phyloP scores from a whole-genome alignment of 257 asterid genomes.

The Nemophila menziesii region DNA sequence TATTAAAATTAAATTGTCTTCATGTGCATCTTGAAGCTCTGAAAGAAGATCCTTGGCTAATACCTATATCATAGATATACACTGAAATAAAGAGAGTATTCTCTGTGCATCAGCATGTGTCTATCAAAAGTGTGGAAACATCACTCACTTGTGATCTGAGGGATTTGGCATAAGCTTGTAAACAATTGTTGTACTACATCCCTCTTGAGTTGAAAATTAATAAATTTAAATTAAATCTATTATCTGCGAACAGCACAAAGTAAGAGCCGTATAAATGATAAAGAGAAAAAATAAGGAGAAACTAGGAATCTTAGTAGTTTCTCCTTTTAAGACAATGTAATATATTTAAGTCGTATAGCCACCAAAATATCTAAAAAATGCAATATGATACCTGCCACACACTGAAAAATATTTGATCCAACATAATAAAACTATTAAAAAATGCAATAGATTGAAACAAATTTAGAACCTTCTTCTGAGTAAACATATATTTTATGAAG shows the following conservation, averaged over 20 bases:
- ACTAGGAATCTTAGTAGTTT: slow-evolving; percentile 72
- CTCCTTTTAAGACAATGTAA: slow-evolving; percentile 95
- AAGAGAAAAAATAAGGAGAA: background rate
- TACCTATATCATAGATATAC: too few relatives aligned
- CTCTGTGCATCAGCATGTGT: too few relatives aligned
- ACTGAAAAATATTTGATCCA: slow-evolving; percentile 71
- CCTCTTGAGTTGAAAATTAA: slow-evolving; percentile 62
- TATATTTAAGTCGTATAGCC: slow-evolving; percentile 75
- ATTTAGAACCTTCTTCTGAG: too few relatives aligned
- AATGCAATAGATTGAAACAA: slow-evolving; percentile 4
- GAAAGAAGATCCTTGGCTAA: too few relatives aligned
- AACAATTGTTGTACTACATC: slow-evolving; percentile 82
- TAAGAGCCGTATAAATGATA: background rate
- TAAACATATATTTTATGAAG: too few relatives aligned
- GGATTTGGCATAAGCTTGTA: slow-evolving; percentile 95
- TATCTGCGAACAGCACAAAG: background rate
- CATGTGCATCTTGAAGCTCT: too few relatives aligned
- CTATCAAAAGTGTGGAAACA: too few relatives aligned
- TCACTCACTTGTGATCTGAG: slow-evolving; percentile 94
- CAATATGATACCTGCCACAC: slow-evolving; percentile 83
- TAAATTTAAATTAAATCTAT: slow-evolving; percentile 4
- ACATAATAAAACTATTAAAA: too few relatives aligned
- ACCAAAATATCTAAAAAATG: slow-evolving; percentile 95
- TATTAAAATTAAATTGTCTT: too few relatives aligned
- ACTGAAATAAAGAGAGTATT: too few relatives aligned